Conservation (phyloP, 108 stramenopile species). For the Phaeodactylum tricornutum region DNA sequence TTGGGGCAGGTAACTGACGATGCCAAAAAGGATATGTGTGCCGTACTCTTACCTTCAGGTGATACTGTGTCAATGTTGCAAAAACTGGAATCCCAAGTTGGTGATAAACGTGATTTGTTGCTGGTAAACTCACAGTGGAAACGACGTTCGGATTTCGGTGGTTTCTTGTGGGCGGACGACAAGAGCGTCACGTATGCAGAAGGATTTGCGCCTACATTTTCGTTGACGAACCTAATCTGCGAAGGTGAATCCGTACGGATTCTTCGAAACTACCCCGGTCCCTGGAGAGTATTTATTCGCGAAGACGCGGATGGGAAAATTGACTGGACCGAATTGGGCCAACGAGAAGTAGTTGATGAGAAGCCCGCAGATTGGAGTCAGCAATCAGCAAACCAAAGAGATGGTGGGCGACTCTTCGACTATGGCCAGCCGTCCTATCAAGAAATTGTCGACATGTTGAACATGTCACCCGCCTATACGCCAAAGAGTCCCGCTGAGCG, state of each 20-base stretch:
- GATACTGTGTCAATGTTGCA: conserved; percentile 7
- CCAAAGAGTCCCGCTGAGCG: conserved; percentile 15
- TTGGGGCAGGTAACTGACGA: conserved; percentile 9
- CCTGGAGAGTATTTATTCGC: conserved; percentile 6
- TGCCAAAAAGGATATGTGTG: conserved; percentile 13
- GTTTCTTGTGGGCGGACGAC: not conserved
- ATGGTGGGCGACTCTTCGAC: conserved; percentile 18
- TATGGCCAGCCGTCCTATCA: conserved; percentile 15
- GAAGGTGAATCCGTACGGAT: conserved; percentile 22
- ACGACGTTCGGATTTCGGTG: conserved; percentile 15
- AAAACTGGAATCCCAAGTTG: conserved; percentile 10
- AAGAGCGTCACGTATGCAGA: not conserved
- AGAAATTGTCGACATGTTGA: conserved; percentile 15
- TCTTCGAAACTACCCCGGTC: conserved; percentile 8
- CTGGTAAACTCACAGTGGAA: conserved; percentile 22
- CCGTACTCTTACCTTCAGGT: conserved; percentile 15
- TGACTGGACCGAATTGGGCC: conserved; percentile 16
- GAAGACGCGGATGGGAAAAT: conserved; percentile 3
- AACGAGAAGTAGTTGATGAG: not conserved
- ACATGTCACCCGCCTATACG: conserved; percentile 1
- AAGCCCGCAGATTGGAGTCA: conserved; percentile 11
- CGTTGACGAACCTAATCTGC: conserved; percentile 14
- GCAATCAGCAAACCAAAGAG: conserved; percentile 11
- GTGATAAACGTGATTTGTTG: conserved; percentile 8
- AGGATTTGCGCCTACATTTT: conserved; percentile 12